These are phyloP conservation scores for Trichoderma polysporum DNA, from an alignment of 2,329 filamentous ascomycete genomes.

Conservation along the genomic window DNA sequence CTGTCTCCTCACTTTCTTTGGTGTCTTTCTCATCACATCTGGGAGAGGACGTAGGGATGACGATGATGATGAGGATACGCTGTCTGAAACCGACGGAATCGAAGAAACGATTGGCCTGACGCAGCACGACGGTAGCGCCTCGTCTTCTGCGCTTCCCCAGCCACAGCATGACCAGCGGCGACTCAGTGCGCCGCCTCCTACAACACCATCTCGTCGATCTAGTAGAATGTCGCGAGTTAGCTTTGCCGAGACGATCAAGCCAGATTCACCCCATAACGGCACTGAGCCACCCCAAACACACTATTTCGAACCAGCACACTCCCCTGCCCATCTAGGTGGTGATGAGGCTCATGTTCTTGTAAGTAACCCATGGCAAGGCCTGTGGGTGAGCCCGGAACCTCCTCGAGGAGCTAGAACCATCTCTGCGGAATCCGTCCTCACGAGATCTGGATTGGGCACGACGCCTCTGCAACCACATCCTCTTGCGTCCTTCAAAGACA, in stretches of 20 bases:
- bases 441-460: slow-evolving; percentile 26
- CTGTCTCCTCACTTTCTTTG: slow-evolving; percentile 88
- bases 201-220: slow-evolving; percentile 46
- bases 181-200: slow-evolving; percentile 28
- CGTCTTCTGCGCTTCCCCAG: slow-evolving; percentile 21
- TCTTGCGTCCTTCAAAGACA: slow-evolving; percentile 36
- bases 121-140: slow-evolving; percentile 45
- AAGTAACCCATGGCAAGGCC: slow-evolving; percentile 46
- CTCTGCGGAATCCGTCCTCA: slow-evolving; percentile 39
- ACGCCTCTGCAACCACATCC: slow-evolving; percentile 33
- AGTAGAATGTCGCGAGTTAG: slow-evolving; percentile 49
- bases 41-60: slow-evolving; percentile 65
- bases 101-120: slow-evolving; percentile 63
- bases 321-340: slow-evolving; percentile 36
- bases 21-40: slow-evolving; percentile 96
- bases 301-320: slow-evolving; percentile 32
- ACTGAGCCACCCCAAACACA: slow-evolving; percentile 39
- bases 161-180: neutral
- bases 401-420: slow-evolving; percentile 39
- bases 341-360: slow-evolving; percentile 42
- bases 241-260: slow-evolving; percentile 42
- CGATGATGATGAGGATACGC: slow-evolving; percentile 49
- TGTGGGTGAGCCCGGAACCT: slow-evolving; percentile 33
- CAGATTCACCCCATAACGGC: slow-evolving; percentile 38
- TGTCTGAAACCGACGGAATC: slow-evolving; percentile 57